Percentiles rank a stretch among this genome's conserved stretches.
phyloP scores from a whole-genome alignment of 2,329 filamentous ascomycete genomes.

The Neocatenulostroma microsporum region DNA sequence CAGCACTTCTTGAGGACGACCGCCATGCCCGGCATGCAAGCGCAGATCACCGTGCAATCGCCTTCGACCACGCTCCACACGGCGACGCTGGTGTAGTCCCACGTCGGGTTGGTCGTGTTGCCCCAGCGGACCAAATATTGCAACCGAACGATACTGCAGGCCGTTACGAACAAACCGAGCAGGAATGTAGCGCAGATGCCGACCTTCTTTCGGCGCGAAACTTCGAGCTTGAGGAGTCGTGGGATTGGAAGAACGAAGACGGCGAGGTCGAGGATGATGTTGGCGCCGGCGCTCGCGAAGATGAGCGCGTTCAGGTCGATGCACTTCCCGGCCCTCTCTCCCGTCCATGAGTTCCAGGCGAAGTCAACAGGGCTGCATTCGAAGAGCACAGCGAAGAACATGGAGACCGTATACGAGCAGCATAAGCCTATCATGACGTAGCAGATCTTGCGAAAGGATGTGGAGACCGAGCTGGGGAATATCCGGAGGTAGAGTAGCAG shows the following conservation, averaged over 20 bases:
- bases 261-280: constrained; percentile 17
- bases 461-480: constrained; percentile 5
- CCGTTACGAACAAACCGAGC: constrained; percentile 8
- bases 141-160: constrained; percentile 5
- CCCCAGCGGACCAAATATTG: background rate
- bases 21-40: constrained; percentile 6
- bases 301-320: constrained; percentile 15
- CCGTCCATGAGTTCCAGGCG: constrained; percentile 2
- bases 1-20: constrained; percentile 10
- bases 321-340: constrained; percentile 12
- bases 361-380: constrained; percentile 6
- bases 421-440: constrained; percentile 4
- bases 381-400: constrained; percentile 2
- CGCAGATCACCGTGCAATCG: constrained; percentile 7
- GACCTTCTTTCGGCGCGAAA: constrained; percentile 13
- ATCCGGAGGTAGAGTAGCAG: constrained; percentile 11
- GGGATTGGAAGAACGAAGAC: constrained; percentile 20
- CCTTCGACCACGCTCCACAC: constrained; percentile 4
- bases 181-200: constrained; percentile 17
- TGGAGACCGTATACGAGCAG: background rate
- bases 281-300: constrained; percentile 13
- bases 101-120: constrained; percentile 4
- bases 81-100: constrained; percentile 5
- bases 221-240: constrained; percentile 4
- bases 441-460: constrained; percentile 4